A percentile compares a stretch with the other conserved stretches of the same genome.
These are phyloP conservation scores for Syzygium aromaticum DNA, from an alignment of 345 rosid species.

Conservation along the genomic window DNA sequence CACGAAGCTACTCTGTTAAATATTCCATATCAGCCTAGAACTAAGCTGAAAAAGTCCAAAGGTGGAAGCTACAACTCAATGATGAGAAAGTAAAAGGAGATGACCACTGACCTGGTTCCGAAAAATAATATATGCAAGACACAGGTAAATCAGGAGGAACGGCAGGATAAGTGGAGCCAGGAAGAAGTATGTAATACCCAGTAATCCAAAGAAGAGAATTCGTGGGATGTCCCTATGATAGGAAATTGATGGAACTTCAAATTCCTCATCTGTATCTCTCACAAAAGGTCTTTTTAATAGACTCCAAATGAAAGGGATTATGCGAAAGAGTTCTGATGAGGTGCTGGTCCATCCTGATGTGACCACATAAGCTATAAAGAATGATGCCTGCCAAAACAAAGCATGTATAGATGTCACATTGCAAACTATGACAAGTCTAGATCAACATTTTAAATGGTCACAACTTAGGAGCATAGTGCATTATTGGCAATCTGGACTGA, in stretches of 20 bases:
- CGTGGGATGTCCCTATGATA: slow-evolving; percentile 82
- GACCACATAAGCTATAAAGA: slow-evolving; percentile 88
- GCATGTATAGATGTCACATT: not conserved
- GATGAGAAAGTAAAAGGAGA: not conserved
- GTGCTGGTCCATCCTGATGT: slow-evolving; percentile 96
- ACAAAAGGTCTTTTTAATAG: slow-evolving; percentile 40
- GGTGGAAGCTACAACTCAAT: not conserved
- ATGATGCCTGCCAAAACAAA: slow-evolving; percentile 48
- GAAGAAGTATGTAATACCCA: slow-evolving; percentile 88
- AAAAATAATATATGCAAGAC: slow-evolving; percentile 73
- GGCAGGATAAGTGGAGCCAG: slow-evolving; percentile 92
- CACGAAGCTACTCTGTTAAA: not conserved
- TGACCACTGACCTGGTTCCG: slow-evolving; percentile 68
- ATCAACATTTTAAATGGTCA: not conserved
- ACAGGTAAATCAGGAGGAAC: slow-evolving; percentile 74
- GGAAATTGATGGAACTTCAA: slow-evolving; percentile 64
- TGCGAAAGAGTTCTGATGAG: slow-evolving; percentile 78
- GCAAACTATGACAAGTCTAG: not conserved
- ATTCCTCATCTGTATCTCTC: slow-evolving; percentile 37
- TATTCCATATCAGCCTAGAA: not conserved
- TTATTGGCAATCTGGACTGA: not conserved
- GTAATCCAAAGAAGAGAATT: slow-evolving; percentile 82
- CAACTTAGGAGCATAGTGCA: not conserved
- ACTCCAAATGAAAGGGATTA: slow-evolving; percentile 58
- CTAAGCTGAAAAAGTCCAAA: not conserved